Evolutionary conservation across 257 asterid species (phyloP), one percentile per base, ranked within the genome.

Genomic region (Petunia axillaris): DNA sequence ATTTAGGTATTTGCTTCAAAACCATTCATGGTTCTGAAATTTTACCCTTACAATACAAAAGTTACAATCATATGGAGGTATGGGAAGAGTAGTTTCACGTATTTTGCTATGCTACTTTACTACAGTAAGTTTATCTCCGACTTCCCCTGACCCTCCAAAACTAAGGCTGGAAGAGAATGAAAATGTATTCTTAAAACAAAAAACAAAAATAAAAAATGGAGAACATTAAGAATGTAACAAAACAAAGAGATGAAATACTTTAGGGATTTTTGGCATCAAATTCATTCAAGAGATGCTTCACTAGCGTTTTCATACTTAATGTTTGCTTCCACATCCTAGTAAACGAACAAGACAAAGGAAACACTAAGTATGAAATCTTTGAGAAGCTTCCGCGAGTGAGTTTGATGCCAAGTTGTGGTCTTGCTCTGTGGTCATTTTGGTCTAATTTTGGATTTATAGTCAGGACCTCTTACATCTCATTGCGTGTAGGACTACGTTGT

Each of bases 391-490:
- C 9, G 44, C 4, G 77, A 73, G 50, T 35, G 77, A 50, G 14
- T 48, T 48, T 71, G 77, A 71, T 71, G 60, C 77, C 77, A 50
- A 71, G 35, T 5, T 11, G 77, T 71, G 77, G 46, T 73, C 16
- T 73, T 73, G 77, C 35, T 73, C 62, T 50, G 35, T 73, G 36
- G 77, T 73, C 77, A 73, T 73, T 73, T 57, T 73, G 77, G 77
- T 73, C 77, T 73, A 50, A 73, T 73, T 48, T 50, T 73, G 77
- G 77, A 73, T 73, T 73, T 73, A 36, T 36, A 73, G 77, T 50
- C 77, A 35, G 77, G 62, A 50, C 62, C 77, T 73, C 77, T 73
- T 73, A 73, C 77, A 73, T 73, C 77, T 73, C 77, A 13, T 50
- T 73, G 62, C 77, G 44, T 73, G 77, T 73, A 73, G 77, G 77